phyloP scores from a whole-genome alignment of 257 asterid species.

The Nicotiana tomentosiformis region DNA sequence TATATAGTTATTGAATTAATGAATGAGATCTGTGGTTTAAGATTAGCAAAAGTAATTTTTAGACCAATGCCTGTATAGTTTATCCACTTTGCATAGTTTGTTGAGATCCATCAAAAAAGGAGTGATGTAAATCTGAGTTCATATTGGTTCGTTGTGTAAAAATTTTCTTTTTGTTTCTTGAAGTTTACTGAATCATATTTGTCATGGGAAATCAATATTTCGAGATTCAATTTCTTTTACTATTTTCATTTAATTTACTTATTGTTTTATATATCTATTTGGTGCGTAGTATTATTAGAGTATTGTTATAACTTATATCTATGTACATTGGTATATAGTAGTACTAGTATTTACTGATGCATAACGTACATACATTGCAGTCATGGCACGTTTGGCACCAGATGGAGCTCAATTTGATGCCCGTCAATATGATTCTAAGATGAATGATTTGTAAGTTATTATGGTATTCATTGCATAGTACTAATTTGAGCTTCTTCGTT shows the following conservation, averaged over 20 bases:
- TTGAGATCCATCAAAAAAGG: neutral
- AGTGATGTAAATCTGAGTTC: neutral
- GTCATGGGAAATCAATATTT: neutral
- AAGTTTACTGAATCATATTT: neutral
- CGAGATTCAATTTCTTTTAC: no score
- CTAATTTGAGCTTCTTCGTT: neutral
- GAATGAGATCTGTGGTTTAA: neutral
- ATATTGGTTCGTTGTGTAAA: neutral
- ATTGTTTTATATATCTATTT: no score
- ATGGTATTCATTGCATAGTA: neutral
- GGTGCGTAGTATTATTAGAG: no score
- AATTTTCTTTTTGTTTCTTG: no score
- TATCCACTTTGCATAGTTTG: neutral
- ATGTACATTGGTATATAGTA: no score
- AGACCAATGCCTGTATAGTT: neutral
- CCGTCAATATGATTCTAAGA: constrained; percentile 53
- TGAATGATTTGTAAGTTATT: constrained; percentile 54
- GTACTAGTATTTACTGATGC: constrained; percentile 1
- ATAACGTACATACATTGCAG: constrained; percentile 22
- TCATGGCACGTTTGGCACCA: constrained; percentile 64
- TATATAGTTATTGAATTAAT: neutral
- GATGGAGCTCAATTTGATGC: constrained; percentile 73
- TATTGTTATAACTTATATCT: no score
- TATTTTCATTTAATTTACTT: no score
- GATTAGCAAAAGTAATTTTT: neutral